Conservation (phyloP, 352 stramenopile genomes). For the Globisporangium paroecandrum region DNA sequence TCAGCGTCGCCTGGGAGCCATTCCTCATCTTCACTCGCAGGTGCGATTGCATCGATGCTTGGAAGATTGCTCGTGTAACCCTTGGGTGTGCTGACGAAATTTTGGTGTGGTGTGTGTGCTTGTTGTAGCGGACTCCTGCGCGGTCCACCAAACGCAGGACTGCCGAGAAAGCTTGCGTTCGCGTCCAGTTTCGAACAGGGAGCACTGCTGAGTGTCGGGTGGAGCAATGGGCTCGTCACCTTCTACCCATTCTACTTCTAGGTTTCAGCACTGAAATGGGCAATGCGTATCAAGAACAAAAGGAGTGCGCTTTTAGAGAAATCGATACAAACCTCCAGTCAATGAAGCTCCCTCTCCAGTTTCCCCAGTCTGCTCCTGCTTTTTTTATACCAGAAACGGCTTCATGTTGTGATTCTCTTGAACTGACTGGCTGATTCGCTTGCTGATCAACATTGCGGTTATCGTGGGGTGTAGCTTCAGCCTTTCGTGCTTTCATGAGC, state of each 20-base stretch:
- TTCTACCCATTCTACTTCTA: conserved; percentile 82
- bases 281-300: neutral
- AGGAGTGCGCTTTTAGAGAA: neutral
- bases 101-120: neutral
- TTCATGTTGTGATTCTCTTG: neutral
- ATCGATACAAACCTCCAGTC: neutral
- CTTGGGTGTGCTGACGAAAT: neutral
- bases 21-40: conserved; percentile 76
- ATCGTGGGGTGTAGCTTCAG: too few relatives aligned
- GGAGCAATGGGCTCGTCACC: conserved; percentile 73
- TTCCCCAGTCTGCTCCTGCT: neutral
- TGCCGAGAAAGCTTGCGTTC: conserved; percentile 58
- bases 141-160: conserved; percentile 51
- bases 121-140: conserved; percentile 41
- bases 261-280: conserved; percentile 7
- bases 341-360: neutral
- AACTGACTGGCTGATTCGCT: neutral
- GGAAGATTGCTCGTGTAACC: neutral
- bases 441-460: neutral
- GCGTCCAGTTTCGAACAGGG: conserved; percentile 67
- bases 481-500: conserved; percentile 32
- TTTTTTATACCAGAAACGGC: neutral
- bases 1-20: conserved; percentile 61
- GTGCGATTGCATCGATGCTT: conserved; percentile 20
- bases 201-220: conserved; percentile 64